Evolutionary conservation across 1,284 basidiomycete genomes (phyloP), one percentile per base, ranked within the genome.

Genomic region (Ganoderma leucocontextum): DNA sequence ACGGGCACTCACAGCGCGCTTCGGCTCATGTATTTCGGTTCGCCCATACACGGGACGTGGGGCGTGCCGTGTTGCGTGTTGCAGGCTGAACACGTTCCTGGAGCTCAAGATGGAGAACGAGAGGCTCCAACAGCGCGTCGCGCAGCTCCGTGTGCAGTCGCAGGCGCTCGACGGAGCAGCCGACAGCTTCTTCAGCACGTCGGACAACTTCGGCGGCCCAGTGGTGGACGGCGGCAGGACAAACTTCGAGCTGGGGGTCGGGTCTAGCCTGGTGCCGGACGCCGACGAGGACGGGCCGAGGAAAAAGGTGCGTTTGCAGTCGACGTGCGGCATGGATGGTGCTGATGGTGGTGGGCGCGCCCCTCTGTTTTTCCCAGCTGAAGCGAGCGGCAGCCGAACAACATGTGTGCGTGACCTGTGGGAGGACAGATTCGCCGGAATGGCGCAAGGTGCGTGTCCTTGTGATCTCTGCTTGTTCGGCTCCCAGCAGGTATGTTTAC

Each of bases 51-150:
- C 29, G 29, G 29, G 29, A 29, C 29, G 39, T 39, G 39, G 39
- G 33, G 15, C 25, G 5, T 25, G 29, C 41, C 39, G 10, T 42
- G 36, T 44, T 42, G 17, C 13, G 3, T 17, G 29, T 15, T 55
- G 52, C 74, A 94, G 93, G 86, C 81, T 95, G 44, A 90, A 93
- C 75, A 90, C 91, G 4, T 91, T 92, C 75, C 79, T 95, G 47
- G 93, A 95, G 74, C 85, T 94, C 66, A 93, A 93, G 78, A 83
- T 89, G 64, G 92, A 94, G 79, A 92, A 95, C 77, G 89, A 92
- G 76, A 85, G 87, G 15, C 79, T 95, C 49, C 87, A 88, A 72
- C 83, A 84, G 65, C 85, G 86, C 44, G 78, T 89, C 58, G 77
- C 78, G 25, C 84, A 85, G 69, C 81, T 87, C 59, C 82, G 79